Conservation (phyloP, 257 asterid species). For the Ilex aquifolium region DNA sequence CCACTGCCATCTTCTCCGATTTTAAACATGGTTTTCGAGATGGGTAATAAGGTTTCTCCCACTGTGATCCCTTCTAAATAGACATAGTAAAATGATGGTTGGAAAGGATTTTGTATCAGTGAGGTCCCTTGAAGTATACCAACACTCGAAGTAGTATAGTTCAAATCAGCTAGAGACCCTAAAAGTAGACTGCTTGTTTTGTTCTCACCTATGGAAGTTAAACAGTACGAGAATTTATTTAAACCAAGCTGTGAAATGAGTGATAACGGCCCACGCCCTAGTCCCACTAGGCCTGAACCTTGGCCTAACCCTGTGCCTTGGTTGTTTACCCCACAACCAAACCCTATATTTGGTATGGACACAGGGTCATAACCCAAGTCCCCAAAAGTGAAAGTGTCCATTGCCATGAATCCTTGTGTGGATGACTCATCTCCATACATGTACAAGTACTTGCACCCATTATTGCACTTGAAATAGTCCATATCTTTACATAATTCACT, state of each 20-base stretch:
- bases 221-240: background rate
- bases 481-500: background rate
- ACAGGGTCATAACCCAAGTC: background rate
- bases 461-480: background rate
- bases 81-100: background rate
- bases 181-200: background rate
- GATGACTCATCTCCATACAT: background rate
- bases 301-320: background rate
- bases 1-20: background rate
- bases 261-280: background rate
- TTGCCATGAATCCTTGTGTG: background rate
- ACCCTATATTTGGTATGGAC: background rate
- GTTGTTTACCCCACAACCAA: background rate
- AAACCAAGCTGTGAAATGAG: background rate
- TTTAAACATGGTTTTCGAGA: background rate
- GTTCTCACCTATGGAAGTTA: background rate
- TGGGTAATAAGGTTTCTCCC: background rate
- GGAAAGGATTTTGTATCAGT: background rate
- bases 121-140: background rate
- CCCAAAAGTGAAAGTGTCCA: background rate
- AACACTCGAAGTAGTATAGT: background rate
- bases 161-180: background rate
- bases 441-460: background rate
- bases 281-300: background rate
- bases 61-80: background rate